Conservation (phyloP, 2,329 filamentous ascomycete species). For the Pseudogymnoascus sp. region DNA sequence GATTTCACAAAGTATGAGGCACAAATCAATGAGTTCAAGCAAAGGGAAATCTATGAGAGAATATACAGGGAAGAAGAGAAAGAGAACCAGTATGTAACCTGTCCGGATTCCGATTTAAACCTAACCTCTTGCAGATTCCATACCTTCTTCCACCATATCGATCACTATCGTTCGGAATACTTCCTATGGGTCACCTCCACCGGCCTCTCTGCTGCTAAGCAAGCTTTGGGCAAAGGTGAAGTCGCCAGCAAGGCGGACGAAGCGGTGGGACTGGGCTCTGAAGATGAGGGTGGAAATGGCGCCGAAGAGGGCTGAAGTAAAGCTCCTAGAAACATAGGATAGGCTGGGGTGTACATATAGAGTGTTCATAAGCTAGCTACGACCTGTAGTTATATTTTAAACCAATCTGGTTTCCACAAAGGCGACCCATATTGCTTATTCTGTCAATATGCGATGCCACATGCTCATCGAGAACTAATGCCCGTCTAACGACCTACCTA, state of each 20-base stretch:
- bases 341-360: not conserved
- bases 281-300: not conserved
- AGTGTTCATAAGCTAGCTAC: not conserved
- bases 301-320: not conserved
- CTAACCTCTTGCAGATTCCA: conserved; percentile 51
- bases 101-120: conserved; percentile 14
- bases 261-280: not conserved
- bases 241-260: conserved; percentile 12
- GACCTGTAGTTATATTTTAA: not conserved
- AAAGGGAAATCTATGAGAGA: conserved; percentile 80
- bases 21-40: conserved; percentile 82
- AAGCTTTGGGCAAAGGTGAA: conserved; percentile 36
- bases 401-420: not conserved
- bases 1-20: conserved; percentile 72
- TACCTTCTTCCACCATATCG: conserved; percentile 71
- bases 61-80: conserved; percentile 88
- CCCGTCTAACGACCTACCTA: not conserved
- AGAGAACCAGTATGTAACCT: conserved; percentile 64
- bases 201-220: conserved; percentile 54
- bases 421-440: not conserved
- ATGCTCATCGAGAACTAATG: not conserved
- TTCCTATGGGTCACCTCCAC: conserved; percentile 69
- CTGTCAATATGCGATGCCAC: not conserved
- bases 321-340: not conserved
- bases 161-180: conserved; percentile 62